A percentile compares a stretch with the other conserved stretches of the same genome.
Conservation (phyloP, 768 basidiomycete genomes). For the Amanita jacksonii region DNA sequence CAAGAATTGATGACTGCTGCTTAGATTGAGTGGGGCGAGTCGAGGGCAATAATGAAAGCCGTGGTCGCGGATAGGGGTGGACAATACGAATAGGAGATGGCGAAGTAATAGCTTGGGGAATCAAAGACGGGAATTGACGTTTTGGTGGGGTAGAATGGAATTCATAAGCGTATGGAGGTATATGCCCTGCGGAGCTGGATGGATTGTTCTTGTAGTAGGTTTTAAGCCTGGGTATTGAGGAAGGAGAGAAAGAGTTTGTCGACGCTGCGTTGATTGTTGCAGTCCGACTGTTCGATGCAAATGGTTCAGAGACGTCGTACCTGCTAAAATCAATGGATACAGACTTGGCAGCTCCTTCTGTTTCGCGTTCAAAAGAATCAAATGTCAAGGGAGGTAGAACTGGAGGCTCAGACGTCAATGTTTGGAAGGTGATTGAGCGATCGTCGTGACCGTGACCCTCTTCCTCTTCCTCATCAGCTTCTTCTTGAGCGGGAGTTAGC, state of each 20-base stretch:
- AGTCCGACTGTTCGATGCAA: background rate
- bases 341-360: conserved; percentile 19
- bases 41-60: conserved; percentile 28
- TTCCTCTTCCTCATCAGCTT: conserved; percentile 17
- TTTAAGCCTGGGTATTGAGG: conserved; percentile 20
- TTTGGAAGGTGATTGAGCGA: conserved; percentile 17
- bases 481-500: conserved; percentile 51
- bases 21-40: conserved; percentile 36
- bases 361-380: conserved; percentile 24
- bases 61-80: conserved; percentile 21
- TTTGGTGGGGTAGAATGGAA: conserved; percentile 45
- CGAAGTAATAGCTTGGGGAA: conserved; percentile 47
- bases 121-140: conserved; percentile 45
- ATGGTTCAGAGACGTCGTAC: background rate
- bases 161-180: conserved; percentile 14
- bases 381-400: conserved; percentile 24
- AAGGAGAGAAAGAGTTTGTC: conserved; percentile 21
- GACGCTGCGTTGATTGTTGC: conserved; percentile 12
- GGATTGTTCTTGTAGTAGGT: conserved; percentile 22
- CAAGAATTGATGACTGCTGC: conserved; percentile 20
- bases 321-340: conserved; percentile 30
- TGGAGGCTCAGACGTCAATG: conserved; percentile 22
- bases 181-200: background rate
- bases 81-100: conserved; percentile 30
- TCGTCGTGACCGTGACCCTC: no score